Conservation (phyloP, 73 alveolate genomes). For the Blepharisma japonicum region DNA sequence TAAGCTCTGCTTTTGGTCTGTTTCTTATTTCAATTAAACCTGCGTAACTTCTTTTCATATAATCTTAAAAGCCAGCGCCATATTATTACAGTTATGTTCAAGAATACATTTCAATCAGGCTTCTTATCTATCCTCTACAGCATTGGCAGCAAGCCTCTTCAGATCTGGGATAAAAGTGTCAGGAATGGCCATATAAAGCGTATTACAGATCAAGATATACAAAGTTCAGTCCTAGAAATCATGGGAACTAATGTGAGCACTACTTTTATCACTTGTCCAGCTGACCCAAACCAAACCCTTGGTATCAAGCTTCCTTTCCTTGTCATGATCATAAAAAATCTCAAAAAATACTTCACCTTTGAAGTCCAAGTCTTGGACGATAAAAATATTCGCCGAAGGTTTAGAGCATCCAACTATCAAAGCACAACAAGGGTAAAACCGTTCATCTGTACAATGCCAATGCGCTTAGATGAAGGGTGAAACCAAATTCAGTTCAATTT, state of each 20-base stretch:
- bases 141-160: conserved; percentile 91
- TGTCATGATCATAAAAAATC: conserved; percentile 93
- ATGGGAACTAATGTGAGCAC: conserved; percentile 98
- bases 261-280: conserved; percentile 92
- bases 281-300: conserved; percentile 85
- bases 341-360: conserved; percentile 97
- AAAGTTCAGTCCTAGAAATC: conserved; percentile 91
- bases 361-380: conserved; percentile 97
- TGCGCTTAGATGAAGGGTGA: conserved; percentile 81
- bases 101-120: conserved; percentile 84
- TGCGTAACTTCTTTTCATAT: no score
- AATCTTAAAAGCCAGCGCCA: no score
- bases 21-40: no score
- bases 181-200: conserved; percentile 97
- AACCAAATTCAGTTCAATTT: conserved; percentile 68
- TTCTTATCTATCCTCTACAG: conserved; percentile 83
- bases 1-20: no score
- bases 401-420: conserved; percentile 96
- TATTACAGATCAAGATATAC: conserved; percentile 95
- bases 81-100: conserved; percentile 51
- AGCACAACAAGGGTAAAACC: conserved; percentile 97
- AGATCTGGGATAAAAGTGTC: conserved; percentile 92
- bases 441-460: conserved; percentile 94
- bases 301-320: conserved; percentile 97
- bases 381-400: conserved; percentile 95